Percentiles rank a stretch among this genome's conserved stretches.
These are phyloP conservation scores for Diaporthe sp. DNA, from an alignment of 2,329 filamentous ascomycete species.

Conservation along the genomic window DNA sequence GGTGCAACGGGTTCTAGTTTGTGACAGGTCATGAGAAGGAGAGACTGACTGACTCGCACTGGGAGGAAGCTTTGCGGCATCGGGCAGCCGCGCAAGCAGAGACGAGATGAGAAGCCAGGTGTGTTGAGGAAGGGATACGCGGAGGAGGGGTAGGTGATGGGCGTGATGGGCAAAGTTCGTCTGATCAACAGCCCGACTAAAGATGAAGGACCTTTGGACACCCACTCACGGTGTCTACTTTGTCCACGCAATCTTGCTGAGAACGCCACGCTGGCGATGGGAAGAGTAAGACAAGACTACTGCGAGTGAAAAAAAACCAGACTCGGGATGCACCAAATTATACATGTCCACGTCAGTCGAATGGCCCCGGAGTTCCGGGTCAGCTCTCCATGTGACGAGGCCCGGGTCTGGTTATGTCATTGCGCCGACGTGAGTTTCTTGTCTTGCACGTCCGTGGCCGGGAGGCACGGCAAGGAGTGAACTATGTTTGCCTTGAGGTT, in stretches of 20 bases:
- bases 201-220: not conserved
- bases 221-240: not conserved
- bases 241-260: not conserved
- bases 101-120: not conserved
- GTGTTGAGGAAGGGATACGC: not conserved
- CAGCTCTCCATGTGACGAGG: not conserved
- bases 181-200: not conserved
- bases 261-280: not conserved
- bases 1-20: not conserved
- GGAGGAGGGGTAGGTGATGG: not conserved
- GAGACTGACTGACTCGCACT: conserved; percentile 1
- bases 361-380: not conserved
- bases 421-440: conserved; percentile 5
- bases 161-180: conserved; percentile 15
- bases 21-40: not conserved
- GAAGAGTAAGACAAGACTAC: not conserved
- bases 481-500: not conserved
- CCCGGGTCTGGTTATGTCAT: not conserved
- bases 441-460: not conserved
- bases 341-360: not conserved
- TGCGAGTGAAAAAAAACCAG: not conserved
- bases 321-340: not conserved
- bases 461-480: not conserved
- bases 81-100: not conserved
- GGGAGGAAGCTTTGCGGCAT: not conserved